Evolutionary conservation across 2,329 filamentous ascomycete species (phyloP), one percentile per base, ranked within the genome.

Genomic region (Podosphaera aphanis): DNA sequence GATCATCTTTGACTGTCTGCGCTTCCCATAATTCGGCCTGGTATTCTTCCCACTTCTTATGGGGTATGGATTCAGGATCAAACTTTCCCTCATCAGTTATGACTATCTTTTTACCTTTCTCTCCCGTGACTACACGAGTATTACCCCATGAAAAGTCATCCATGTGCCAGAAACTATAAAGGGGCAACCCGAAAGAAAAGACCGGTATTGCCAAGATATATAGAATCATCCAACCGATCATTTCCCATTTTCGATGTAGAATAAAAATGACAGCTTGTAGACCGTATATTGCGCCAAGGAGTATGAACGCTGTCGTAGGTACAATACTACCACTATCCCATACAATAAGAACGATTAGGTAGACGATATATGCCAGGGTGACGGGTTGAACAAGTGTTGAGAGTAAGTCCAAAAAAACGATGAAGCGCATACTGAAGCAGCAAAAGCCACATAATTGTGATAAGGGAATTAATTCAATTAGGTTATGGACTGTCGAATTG

Each of bases 91-190:
- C 90, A 61, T 98, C 90, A 1, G 85, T 83, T 53, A 98, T 79
- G 55, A 98, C 75, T 50, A 95, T 68, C 68, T 94, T 88, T 61
- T 84, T 79, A 52, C 90, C 90, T 62, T 79, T 79, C 61, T 98
- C 90, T 60, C 90, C 90, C 6, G 83, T 90, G 52, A 98, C 85
- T 48, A 98, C 75, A 75, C 90, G 88, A 36, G 90, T 98, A 64
- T 94, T 98, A 64, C 90, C 90, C 90, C 90, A 98, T 56, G 81
- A 83, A 73, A 98, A 98, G 65, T 98, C 90, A 62, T 98, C 90
- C 90, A 95, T 95, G 66, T 94, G 74, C 90, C 90, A 98, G 73
- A 98, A 98, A 43, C 88, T 72, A 62, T 95, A 95, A 23, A 98
- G 66, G 0, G 90, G 90, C 39, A 98, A 71, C 48, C 73, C 85